These are phyloP conservation scores for Didymella keratinophila DNA, from an alignment of 2,329 filamentous ascomycete genomes.

Conservation along the genomic window DNA sequence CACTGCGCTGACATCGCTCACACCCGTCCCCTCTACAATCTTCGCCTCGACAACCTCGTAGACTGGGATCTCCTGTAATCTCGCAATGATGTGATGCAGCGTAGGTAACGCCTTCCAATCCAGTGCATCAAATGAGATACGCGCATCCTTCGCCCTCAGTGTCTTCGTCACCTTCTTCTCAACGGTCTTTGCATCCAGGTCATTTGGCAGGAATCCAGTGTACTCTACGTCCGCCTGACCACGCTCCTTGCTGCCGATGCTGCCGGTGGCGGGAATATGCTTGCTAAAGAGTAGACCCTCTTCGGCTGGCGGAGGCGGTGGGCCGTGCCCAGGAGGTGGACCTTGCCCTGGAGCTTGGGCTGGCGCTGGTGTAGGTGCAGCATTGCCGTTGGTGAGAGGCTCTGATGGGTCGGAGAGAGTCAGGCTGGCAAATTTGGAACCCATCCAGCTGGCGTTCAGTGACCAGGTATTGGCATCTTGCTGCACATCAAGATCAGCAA, in stretches of 20 bases:
- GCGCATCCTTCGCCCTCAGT: conserved; percentile 52
- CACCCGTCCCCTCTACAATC: conserved; percentile 63
- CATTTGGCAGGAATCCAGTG: conserved; percentile 53
- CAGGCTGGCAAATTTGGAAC: conserved; percentile 45
- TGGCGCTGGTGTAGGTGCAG: conserved; percentile 1
- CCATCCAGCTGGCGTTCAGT: conserved; percentile 52
- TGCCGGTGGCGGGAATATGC: conserved; percentile 65
- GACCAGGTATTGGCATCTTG: conserved; percentile 47
- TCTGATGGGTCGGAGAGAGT: conserved; percentile 34
- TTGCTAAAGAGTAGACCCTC: conserved; percentile 63
- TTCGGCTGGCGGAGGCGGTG: conserved; percentile 37
- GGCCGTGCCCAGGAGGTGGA: neutral
- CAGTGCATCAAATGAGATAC: conserved; percentile 58
- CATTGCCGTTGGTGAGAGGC: conserved; percentile 3
- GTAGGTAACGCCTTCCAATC: conserved; percentile 67
- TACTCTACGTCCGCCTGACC: conserved; percentile 65
- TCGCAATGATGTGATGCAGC: conserved; percentile 64
- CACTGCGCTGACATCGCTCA: conserved; percentile 56
- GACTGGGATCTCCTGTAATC: conserved; percentile 64
- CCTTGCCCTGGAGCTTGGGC: neutral
- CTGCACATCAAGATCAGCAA: conserved; percentile 59
- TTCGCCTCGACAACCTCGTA: conserved; percentile 65
- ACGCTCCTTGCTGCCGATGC: conserved; percentile 44
- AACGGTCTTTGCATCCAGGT: conserved; percentile 41
- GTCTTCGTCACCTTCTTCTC: conserved; percentile 48